Conservation (phyloP, 106 monocot genomes). For the Platanthera zijinensis region DNA sequence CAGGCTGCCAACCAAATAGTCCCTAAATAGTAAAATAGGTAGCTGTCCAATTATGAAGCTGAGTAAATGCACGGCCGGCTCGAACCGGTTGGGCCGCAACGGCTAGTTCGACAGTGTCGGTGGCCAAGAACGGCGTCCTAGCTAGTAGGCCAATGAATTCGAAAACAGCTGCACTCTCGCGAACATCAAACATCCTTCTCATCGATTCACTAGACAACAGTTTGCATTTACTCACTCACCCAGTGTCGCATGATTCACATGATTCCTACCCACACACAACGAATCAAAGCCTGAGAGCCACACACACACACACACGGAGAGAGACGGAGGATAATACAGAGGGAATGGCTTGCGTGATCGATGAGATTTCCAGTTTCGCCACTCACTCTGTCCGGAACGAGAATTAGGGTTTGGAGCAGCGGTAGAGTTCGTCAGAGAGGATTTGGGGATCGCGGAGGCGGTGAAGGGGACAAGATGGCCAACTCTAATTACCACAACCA, state of each 20-base stretch:
- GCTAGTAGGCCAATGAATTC: background rate
- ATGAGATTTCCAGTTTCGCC: constrained; percentile 1
- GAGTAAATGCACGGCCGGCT: background rate
- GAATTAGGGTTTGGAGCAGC: background rate
- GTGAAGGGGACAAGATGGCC: background rate
- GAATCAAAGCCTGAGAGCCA: background rate
- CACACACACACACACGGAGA: background rate
- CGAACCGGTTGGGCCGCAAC: background rate
- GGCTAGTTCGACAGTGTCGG: background rate
- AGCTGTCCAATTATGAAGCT: background rate
- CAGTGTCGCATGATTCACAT: background rate
- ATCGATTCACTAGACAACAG: background rate
- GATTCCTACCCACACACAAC: too few species aligned
- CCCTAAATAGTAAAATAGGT: background rate
- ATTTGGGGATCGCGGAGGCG: constrained; percentile 1
- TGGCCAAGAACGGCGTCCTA: background rate
- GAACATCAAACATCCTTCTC: background rate
- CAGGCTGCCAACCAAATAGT: too few species aligned
- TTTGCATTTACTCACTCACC: background rate
- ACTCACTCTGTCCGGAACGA: background rate
- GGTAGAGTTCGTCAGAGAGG: background rate
- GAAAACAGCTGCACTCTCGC: background rate
- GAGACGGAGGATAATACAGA: constrained; percentile 3
- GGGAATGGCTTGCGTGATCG: background rate
- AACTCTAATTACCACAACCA: constrained; percentile 9